Evolutionary conservation across 106 monocot species (phyloP), one percentile per base, ranked within the genome.

Genomic region (Allium sativum): DNA sequence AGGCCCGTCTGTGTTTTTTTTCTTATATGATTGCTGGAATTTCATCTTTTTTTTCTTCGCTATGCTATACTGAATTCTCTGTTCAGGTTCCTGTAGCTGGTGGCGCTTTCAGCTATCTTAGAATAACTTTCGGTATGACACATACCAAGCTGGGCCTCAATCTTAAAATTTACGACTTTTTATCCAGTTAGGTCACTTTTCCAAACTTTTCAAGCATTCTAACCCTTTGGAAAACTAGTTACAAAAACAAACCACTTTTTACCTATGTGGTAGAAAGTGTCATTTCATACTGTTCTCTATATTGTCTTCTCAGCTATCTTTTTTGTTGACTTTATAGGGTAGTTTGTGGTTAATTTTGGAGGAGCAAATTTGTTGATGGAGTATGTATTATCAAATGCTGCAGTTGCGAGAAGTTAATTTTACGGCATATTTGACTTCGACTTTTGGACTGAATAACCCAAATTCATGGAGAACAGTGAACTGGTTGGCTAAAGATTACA

Each of bases 51-150:
- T 79, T 87, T 42, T 87, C 87, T 16, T 87, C 87, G 18, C 43
- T 87, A 17, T 87, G 87, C 68, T 87, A 87, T 77, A 69, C 79
- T 47, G 87, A 87, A 44, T 87, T 87, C 79, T 79, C 87, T n/a
- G 74, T 87, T 13, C 77, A 77, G 57, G 45, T 82, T 8, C 87
- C 87, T 3, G 82, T 79, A 1, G 82, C 87, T 15, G 87, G 87
- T 47, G 87, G 87, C 19, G 87, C 87, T 16, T 87, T 87, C 50
- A 87, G 82, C 59, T 87, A 87, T 61, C 77, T 87, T 10, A 79
- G 87, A 52, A 69, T 87, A 20, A 83, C 87, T 7, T 87, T 87
- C 45, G 87, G 87, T 87, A 75, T 12, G 68, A 17, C 31, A 31
- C 31, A 31, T 1, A 31, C 5, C 31, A 31, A 31, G 31, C 31